Conservation (phyloP, 164 flowering plant species). For the Platanus orientalis region DNA sequence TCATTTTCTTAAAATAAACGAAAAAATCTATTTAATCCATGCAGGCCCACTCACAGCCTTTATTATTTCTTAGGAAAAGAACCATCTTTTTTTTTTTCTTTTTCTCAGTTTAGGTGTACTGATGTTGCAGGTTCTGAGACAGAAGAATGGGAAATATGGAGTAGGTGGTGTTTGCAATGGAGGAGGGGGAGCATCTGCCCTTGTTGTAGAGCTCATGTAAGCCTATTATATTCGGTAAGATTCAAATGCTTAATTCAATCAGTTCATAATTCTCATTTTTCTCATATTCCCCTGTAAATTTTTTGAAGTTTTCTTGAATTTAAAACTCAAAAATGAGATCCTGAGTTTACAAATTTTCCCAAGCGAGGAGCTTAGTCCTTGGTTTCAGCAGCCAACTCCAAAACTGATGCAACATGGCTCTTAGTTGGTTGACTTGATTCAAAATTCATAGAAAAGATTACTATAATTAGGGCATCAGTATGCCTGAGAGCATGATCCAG, state of each 20-base stretch:
- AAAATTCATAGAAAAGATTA: too few species aligned
- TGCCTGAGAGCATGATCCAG: too few species aligned
- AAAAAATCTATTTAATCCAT: neutral
- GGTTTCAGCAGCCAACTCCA: neutral
- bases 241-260: neutral
- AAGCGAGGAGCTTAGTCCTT: neutral
- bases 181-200: slow-evolving; percentile 89
- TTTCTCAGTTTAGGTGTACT: slow-evolving; percentile 3
- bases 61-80: neutral
- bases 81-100: neutral
- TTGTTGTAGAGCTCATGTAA: slow-evolving; percentile 76
- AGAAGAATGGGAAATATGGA: slow-evolving; percentile 63
- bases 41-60: neutral
- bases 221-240: slow-evolving; percentile 8
- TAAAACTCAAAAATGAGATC: neutral
- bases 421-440: too few species aligned
- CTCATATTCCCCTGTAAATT: neutral
- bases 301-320: neutral
- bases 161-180: slow-evolving; percentile 77
- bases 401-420: neutral
- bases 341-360: neutral
- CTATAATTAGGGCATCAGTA: too few species aligned
- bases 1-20: neutral
- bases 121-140: slow-evolving; percentile 56
- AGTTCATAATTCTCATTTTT: neutral